Percentiles rank a stretch among this genome's conserved stretches.
Evolutionary conservation across 2,329 filamentous ascomycete genomes (phyloP).

Genomic region (Microcera coccophila): DNA sequence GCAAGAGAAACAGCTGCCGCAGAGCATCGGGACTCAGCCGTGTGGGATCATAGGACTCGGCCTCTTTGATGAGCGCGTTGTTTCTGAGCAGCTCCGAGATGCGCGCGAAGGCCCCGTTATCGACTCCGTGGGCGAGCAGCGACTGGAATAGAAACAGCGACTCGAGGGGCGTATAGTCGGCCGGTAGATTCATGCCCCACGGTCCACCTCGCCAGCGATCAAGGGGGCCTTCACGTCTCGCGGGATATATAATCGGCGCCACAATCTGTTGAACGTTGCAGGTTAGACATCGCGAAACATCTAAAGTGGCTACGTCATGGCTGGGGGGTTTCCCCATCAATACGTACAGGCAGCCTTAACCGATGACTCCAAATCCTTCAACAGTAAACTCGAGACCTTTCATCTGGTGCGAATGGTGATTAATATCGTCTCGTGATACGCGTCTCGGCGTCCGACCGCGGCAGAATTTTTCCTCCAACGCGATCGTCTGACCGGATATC

Average conservation of each 20-base stretch:
- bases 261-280: constrained; percentile 37
- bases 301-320: constrained; percentile 28
- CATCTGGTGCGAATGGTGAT: constrained; percentile 26
- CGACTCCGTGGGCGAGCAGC: constrained; percentile 63
- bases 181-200: constrained; percentile 54
- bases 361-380: constrained; percentile 26
- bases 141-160: constrained; percentile 81
- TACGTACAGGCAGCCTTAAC: constrained; percentile 32
- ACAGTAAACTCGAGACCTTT: constrained; percentile 24
- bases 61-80: constrained; percentile 68
- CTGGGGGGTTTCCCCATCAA: constrained; percentile 14
- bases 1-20: constrained; percentile 70
- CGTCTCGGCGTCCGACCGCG: constrained; percentile 15
- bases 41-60: constrained; percentile 66
- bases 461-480: constrained; percentile 23
- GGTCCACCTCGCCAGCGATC: constrained; percentile 53
- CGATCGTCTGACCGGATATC: constrained; percentile 28
- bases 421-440: constrained; percentile 21
- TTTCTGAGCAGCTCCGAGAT: constrained; percentile 72
- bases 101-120: constrained; percentile 61
- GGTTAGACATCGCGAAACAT: constrained; percentile 22
- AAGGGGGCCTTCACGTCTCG: constrained; percentile 53
- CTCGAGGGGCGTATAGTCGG: constrained; percentile 79
- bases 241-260: constrained; percentile 53
- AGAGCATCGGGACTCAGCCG: constrained; percentile 75